These are phyloP conservation scores for Chaetomiaceae sp. DNA, from an alignment of 2,329 filamentous ascomycete species.

Conservation along the genomic window DNA sequence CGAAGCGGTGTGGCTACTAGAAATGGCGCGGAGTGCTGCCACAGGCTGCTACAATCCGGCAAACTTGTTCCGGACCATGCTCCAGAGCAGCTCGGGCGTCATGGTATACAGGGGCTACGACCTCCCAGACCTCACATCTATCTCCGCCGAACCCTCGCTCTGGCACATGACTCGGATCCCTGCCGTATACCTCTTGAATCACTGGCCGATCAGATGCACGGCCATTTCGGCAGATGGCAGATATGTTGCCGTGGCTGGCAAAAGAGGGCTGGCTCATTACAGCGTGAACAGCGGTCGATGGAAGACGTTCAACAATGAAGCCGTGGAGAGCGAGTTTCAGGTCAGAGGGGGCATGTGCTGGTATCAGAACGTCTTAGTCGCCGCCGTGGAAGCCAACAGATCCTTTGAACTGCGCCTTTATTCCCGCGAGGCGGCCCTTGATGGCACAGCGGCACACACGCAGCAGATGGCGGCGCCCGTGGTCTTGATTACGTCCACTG, in stretches of 20 bases:
- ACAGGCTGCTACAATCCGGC: conserved; percentile 87
- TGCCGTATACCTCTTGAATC: conserved; percentile 75
- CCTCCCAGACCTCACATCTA: conserved; percentile 80
- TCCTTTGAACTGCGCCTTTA: conserved; percentile 87
- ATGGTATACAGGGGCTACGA: conserved; percentile 95
- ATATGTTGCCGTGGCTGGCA: conserved; percentile 94
- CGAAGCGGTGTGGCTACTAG: conserved; percentile 78
- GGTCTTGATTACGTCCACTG: conserved; percentile 84
- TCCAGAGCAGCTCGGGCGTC: conserved; percentile 82
- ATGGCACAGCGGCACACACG: conserved; percentile 68
- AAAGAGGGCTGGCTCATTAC: conserved; percentile 88
- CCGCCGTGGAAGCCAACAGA: conserved; percentile 80
- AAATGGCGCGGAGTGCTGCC: conserved; percentile 91
- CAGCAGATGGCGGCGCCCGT: conserved; percentile 78
- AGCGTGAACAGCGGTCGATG: conserved; percentile 90
- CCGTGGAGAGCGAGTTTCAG: conserved; percentile 82
- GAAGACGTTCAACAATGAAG: conserved; percentile 85
- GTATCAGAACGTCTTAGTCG: conserved; percentile 93
- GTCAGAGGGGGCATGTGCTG: conserved; percentile 97
- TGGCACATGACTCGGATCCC: conserved; percentile 93
- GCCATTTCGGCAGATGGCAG: conserved; percentile 88
- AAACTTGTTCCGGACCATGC: conserved; percentile 81
- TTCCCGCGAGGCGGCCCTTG: conserved; percentile 77
- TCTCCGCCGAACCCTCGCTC: conserved; percentile 86
- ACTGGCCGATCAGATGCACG: conserved; percentile 87